Evolutionary conservation across 306 rosid species (phyloP), one percentile per base, ranked within the genome.

Genomic region (Clitoria ternatea): DNA sequence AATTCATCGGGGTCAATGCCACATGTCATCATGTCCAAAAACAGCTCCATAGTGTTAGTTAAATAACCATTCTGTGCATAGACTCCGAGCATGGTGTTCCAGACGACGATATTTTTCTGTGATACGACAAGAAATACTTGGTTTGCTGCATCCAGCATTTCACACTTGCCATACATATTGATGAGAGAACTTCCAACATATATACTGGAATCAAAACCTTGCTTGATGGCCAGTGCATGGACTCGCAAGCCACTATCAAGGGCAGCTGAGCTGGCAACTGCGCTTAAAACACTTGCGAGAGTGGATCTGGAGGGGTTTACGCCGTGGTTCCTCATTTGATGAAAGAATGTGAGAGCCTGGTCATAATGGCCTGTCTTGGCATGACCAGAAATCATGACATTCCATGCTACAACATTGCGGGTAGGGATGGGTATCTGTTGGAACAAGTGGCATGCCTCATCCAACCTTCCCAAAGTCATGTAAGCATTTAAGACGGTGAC

Each of bases 161-260:
- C 74, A 47, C 91, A 85, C 78, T 91, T 92, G 2, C 90, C 86
- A 73, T 92, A 92, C 98, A 92, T 88, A 79, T 84, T 92, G 79
- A 90, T 83, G 79, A 93, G 77, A 13, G 98, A 79, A 82, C 98
- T 93, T 20, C 92, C 98, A 10, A 87, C 97, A n/a, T 89, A 92
- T 11, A 89, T 65, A 78, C 83, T 91, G 18, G 80, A 85, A 43
- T 87, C 82, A 33, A 91, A 82, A 26, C 96, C 96, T 47, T 65
- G 91, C 45, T 85, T 89, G 66, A 89, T 76, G 40, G 90, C 97
- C 53, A 71, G 78, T 9, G 88, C 77, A 77, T 91, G 97, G 75
- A 91, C 89, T 23, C 85, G 66, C 75, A 82, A 71, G 4, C 97
- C 96, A 84, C 48, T 54, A 56, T 74, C 77, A 15, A 88, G 68